Conservation (phyloP, 192 early-diverging fungal genomes). For the Coemansia pectinata region DNA sequence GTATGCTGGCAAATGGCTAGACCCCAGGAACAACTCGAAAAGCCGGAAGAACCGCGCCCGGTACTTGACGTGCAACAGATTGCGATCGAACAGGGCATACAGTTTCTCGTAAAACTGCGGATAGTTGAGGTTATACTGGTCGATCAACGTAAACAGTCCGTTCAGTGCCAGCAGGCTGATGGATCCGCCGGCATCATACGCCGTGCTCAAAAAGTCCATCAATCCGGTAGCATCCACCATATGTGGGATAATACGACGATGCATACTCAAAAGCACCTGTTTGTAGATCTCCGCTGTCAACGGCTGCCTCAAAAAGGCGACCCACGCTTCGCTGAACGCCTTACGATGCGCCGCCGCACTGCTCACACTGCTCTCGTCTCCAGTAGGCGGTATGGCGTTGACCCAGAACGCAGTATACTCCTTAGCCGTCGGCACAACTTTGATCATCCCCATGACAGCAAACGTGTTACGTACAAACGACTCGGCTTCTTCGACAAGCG, state of each 20-base stretch:
- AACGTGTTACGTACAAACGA: constrained; percentile 62
- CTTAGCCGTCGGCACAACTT: constrained; percentile 59
- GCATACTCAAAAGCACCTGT: constrained; percentile 75
- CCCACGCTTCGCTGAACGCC: constrained; percentile 81
- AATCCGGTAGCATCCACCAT: constrained; percentile 75
- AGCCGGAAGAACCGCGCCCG: constrained; percentile 93
- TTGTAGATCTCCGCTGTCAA: constrained; percentile 77
- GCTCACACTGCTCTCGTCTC: constrained; percentile 32
- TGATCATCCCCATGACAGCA: constrained; percentile 59
- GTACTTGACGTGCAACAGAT: constrained; percentile 93
- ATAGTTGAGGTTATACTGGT: constrained; percentile 96
- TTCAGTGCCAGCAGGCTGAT: constrained; percentile 92
- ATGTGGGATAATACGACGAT: constrained; percentile 88
- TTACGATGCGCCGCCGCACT: constrained; percentile 61
- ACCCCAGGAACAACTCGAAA: constrained; percentile 84
- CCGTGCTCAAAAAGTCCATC: constrained; percentile 91
- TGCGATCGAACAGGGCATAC: constrained; percentile 86
- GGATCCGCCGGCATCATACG: constrained; percentile 87
- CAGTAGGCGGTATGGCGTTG: not conserved
- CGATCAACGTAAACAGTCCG: constrained; percentile 92
- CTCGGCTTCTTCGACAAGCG: constrained; percentile 33
- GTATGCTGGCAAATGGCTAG: constrained; percentile 83
- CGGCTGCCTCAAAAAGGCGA: constrained; percentile 70
- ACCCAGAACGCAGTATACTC: constrained; percentile 68
- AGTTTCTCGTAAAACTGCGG: constrained; percentile 97